A percentile compares a stretch with the other conserved stretches of the same genome.
phyloP scores from a whole-genome alignment of 139 green algal species.

The Nannochloris sp. region DNA sequence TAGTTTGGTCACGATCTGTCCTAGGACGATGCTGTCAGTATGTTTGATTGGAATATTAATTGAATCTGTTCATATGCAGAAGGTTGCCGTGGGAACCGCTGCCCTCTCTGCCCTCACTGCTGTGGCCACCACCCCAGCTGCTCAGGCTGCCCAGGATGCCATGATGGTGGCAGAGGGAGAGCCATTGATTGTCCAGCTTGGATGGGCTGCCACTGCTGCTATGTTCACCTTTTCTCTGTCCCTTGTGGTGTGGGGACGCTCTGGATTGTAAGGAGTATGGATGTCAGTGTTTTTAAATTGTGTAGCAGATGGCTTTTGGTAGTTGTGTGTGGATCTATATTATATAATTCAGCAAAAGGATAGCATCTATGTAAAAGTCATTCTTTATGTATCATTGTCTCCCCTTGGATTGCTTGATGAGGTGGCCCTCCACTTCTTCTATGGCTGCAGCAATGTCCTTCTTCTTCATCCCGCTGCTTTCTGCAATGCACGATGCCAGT shows the following conservation, averaged over 20 bases:
- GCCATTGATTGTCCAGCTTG: slow-evolving; percentile 73
- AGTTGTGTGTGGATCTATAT: too few relatives aligned
- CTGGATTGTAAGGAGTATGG: slow-evolving; percentile 52
- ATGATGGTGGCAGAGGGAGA: slow-evolving; percentile 75
- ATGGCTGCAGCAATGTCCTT: slow-evolving; percentile 29
- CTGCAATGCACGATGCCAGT: slow-evolving; percentile 43
- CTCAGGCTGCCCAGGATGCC: slow-evolving; percentile 70
- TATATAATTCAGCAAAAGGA: too few relatives aligned
- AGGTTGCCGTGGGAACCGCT: slow-evolving; percentile 27
- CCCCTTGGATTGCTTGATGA: slow-evolving; percentile 5
- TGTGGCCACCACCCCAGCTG: slow-evolving; percentile 52
- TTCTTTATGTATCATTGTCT: not conserved
- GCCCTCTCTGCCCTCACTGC: slow-evolving; percentile 43
- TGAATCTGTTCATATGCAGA: not conserved
- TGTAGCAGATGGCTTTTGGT: too few relatives aligned
- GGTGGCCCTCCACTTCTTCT: slow-evolving; percentile 29
- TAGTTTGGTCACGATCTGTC: not conserved
- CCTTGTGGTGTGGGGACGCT: slow-evolving; percentile 83
- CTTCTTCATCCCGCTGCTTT: slow-evolving; percentile 45
- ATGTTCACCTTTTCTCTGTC: slow-evolving; percentile 87
- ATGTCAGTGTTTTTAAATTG: too few relatives aligned
- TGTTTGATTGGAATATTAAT: not conserved
- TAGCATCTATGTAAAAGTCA: too few relatives aligned
- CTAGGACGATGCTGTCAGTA: not conserved
- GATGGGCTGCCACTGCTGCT: slow-evolving; percentile 68